Evolutionary conservation across 163 green algal species (phyloP).

Genomic region (Chlamydomonas reinhardtii): DNA sequence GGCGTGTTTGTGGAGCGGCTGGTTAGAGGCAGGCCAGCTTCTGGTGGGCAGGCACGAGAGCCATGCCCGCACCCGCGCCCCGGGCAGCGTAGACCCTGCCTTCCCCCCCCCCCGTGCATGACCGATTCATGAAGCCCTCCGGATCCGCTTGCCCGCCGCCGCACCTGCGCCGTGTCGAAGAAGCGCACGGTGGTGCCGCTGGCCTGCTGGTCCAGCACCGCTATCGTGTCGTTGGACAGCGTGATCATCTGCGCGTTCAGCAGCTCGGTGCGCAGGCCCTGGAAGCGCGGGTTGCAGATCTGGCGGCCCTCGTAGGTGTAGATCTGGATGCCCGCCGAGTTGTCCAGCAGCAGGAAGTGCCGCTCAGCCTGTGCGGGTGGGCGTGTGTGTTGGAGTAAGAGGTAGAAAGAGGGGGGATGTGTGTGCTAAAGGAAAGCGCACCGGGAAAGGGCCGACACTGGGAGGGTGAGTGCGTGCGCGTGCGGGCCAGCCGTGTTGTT

Average conservation of each 20-base stretch:
- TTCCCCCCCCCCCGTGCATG: too few relatives aligned
- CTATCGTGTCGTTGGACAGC: slow-evolving; percentile 81
- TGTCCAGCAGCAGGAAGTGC: slow-evolving; percentile 72
- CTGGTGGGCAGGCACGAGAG: too few relatives aligned
- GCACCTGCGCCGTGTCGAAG: slow-evolving; percentile 78
- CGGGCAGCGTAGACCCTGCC: too few relatives aligned
- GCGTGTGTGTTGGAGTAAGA: slow-evolving; percentile 57
- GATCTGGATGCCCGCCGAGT: slow-evolving; percentile 72
- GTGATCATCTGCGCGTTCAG: slow-evolving; percentile 69
- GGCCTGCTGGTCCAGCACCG: slow-evolving; percentile 69
- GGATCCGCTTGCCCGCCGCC: slow-evolving; percentile 19
- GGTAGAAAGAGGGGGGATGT: too few relatives aligned
- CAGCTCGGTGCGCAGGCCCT: slow-evolving; percentile 67
- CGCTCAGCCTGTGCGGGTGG: slow-evolving; percentile 70
- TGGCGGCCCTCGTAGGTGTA: slow-evolving; percentile 81
- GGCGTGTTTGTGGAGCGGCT: too few relatives aligned
- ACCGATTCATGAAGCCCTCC: too few relatives aligned
- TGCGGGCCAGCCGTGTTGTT: too few relatives aligned
- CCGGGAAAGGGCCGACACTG: too few relatives aligned
- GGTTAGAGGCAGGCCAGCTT: too few relatives aligned
- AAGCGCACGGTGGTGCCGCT: slow-evolving; percentile 67
- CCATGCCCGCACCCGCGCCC: too few relatives aligned
- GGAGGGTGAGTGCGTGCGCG: too few relatives aligned
- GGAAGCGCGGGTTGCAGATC: slow-evolving; percentile 78
- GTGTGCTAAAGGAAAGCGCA: too few relatives aligned